Conservation (phyloP, 192 early-diverging fungal genomes). For the Lobosporangium transversale region DNA sequence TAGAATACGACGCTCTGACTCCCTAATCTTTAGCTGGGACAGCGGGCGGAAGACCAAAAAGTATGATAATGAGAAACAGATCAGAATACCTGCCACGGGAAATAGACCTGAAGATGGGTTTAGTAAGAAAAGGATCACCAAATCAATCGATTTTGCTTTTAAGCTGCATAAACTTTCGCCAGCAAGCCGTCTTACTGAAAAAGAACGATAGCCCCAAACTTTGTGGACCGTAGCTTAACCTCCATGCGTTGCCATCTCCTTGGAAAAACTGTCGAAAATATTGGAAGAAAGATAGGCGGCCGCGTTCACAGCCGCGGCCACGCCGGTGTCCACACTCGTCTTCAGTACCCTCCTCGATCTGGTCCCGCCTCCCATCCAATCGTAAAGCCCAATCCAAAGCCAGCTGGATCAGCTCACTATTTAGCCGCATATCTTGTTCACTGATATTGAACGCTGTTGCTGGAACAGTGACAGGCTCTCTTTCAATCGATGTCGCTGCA, state of each 20-base stretch:
- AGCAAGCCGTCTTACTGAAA: too few relatives aligned
- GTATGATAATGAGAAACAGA: slow-evolving; percentile 12
- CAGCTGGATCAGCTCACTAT: not conserved
- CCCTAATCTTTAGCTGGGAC: not conserved
- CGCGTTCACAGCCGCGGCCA: not conserved
- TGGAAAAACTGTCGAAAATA: too few relatives aligned
- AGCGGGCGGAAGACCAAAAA: slow-evolving; percentile 21
- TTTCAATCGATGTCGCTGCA: not conserved
- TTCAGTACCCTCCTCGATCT: too few relatives aligned
- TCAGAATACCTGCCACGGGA: slow-evolving; percentile 12
- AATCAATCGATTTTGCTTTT: not conserved
- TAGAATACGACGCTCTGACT: not conserved
- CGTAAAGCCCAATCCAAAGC: slow-evolving; percentile 4
- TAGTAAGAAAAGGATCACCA: not conserved
- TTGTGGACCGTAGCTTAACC: too few relatives aligned
- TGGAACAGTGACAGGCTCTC: not conserved
- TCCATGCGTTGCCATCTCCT: too few relatives aligned
- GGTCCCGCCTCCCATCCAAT: slow-evolving; percentile 8
- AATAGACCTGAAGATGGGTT: slow-evolving; percentile 38
- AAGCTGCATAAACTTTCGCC: not conserved
- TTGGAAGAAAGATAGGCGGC: too few relatives aligned
- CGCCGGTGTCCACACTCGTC: too few relatives aligned
- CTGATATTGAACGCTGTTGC: not conserved
- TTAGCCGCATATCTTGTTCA: slow-evolving; percentile 14
- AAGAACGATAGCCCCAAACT: too few relatives aligned